These are phyloP conservation scores for Dissophora ornata DNA, from an alignment of 192 early-diverging fungal genomes.

Conservation along the genomic window DNA sequence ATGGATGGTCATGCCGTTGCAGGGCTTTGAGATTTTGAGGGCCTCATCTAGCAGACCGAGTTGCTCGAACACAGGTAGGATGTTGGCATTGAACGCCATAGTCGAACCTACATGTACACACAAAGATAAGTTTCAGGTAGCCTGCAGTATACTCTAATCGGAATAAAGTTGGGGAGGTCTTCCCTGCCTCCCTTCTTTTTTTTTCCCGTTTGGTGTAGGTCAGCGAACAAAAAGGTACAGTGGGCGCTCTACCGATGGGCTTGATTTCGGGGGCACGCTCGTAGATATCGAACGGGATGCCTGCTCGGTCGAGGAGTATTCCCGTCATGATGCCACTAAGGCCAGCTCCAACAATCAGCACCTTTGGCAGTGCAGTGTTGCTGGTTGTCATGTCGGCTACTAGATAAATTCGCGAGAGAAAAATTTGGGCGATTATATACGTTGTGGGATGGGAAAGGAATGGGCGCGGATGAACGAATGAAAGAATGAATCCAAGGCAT, in stretches of 20 bases:
- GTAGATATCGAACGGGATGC: background rate
- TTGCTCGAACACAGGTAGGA: slow-evolving; percentile 22
- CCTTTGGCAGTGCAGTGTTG: background rate
- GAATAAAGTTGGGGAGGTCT: too few species aligned
- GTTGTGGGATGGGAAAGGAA: too few species aligned
- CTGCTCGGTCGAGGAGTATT: background rate
- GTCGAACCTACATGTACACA: background rate
- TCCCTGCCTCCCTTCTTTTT: too few species aligned
- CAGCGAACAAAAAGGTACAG: too few species aligned
- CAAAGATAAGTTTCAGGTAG: background rate
- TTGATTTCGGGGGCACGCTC: slow-evolving; percentile 2
- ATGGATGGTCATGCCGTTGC: background rate
- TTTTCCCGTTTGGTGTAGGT: too few species aligned
- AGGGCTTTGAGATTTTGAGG: background rate
- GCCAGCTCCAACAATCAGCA: background rate
- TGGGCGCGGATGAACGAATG: too few species aligned
- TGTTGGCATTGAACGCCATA: slow-evolving; percentile 14
- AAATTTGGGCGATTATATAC: too few species aligned
- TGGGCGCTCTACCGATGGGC: slow-evolving; percentile 2
- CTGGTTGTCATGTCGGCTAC: background rate
- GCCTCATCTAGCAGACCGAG: slow-evolving; percentile 10
- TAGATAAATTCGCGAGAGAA: too few species aligned
- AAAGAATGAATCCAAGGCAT: too few species aligned
- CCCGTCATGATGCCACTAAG: background rate
- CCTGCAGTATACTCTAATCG: too few species aligned